Evolutionary conservation across 768 basidiomycete species (phyloP).

Genomic region (Rhodotorula paludigena): DNA sequence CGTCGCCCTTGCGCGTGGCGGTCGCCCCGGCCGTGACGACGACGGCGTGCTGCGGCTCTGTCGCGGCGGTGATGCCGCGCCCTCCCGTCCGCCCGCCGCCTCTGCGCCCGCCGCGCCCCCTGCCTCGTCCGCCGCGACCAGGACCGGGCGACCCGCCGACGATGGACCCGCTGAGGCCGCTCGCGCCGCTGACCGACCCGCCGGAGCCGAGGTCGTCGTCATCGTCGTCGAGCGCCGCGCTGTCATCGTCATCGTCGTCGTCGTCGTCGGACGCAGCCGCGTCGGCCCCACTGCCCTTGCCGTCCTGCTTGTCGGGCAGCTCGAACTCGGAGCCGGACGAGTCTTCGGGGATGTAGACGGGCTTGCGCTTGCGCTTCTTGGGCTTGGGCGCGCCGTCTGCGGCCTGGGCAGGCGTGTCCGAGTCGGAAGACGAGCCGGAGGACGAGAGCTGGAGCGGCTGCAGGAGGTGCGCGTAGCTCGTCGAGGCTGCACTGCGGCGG

Average conservation of each 20-base stretch:
- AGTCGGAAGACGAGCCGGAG: neutral
- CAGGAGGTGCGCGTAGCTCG: neutral
- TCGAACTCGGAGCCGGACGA: slow-evolving; percentile 11
- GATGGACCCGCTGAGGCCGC: neutral
- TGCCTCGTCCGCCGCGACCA: neutral
- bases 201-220: neutral
- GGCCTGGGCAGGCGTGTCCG: no score
- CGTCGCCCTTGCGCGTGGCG: neutral
- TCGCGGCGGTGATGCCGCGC: neutral
- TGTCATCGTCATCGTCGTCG: neutral
- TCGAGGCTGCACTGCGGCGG: neutral
- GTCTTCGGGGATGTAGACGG: slow-evolving; percentile 12
- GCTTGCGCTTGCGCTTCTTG: neutral
- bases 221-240: neutral
- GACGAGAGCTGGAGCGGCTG: neutral
- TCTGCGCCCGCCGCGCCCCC: neutral
- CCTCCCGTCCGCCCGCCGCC: neutral
- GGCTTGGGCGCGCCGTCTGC: no score
- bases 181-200: neutral
- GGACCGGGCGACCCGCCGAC: neutral
- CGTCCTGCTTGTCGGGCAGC: neutral
- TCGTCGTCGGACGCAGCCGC: neutral
- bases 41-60: neutral
- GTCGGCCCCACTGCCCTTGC: neutral
- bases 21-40: neutral